Evolutionary conservation across 1,284 basidiomycete genomes (phyloP).

Genomic region (Pseudomicrostroma phylloplanum): DNA sequence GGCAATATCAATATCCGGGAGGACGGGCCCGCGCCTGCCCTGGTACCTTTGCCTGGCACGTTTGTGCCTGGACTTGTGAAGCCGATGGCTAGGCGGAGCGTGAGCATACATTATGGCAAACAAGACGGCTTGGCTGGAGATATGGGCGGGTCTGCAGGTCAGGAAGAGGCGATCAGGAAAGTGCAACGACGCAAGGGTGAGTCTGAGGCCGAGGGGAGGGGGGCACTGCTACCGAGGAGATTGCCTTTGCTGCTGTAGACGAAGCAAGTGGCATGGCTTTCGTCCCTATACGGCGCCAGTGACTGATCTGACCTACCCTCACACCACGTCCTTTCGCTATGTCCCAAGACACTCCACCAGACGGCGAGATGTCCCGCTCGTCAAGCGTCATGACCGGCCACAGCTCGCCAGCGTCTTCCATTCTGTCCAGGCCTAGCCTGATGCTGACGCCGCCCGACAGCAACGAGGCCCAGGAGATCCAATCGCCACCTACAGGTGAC

Average conservation of each 20-base stretch:
- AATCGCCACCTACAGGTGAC: background rate
- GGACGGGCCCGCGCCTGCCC: background rate
- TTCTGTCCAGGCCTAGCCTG: background rate
- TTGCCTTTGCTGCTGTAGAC: background rate
- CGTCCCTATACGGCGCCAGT: background rate
- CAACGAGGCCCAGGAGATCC: background rate
- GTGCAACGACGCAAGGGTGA: background rate
- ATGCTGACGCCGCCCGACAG: constrained; percentile 5
- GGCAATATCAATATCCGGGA: background rate
- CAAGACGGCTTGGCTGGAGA: background rate
- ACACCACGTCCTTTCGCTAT: background rate
- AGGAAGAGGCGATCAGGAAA: background rate
- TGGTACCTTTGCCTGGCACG: background rate
- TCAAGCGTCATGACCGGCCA: background rate
- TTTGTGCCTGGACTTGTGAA: background rate
- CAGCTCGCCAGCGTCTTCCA: background rate
- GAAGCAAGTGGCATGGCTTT: background rate
- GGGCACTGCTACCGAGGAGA: background rate
- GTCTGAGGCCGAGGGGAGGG: background rate
- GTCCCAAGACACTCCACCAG: no score
- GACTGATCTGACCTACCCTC: background rate
- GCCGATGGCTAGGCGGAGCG: background rate
- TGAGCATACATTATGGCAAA: background rate
- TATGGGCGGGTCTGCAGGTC: background rate
- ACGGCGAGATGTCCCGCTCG: background rate